Evolutionary conservation across 768 basidiomycete species (phyloP).

Genomic region (Boletus patriciae): DNA sequence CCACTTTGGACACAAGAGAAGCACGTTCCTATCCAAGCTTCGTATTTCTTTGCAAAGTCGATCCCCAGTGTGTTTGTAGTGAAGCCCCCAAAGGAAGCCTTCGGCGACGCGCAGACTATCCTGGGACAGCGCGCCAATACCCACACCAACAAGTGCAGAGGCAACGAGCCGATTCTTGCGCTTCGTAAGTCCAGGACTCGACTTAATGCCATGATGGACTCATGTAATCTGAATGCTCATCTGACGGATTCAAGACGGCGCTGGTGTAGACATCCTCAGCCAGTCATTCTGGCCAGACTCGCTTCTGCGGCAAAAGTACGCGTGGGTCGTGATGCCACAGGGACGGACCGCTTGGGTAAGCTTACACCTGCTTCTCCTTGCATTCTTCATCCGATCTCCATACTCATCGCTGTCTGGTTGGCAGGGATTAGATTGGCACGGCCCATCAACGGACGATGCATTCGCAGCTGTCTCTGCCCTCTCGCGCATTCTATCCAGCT

Average conservation of each 20-base stretch:
- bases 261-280: conserved; percentile 71
- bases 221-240: neutral
- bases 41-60: conserved; percentile 56
- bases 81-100: conserved; percentile 51
- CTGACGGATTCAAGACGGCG: conserved; percentile 61
- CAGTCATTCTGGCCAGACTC: conserved; percentile 62
- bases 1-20: conserved; percentile 39
- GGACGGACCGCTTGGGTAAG: conserved; percentile 82
- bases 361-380: neutral
- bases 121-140: neutral
- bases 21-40: conserved; percentile 46
- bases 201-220: neutral
- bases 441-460: conserved; percentile 70
- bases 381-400: neutral
- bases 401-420: neutral
- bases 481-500: conserved; percentile 40
- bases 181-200: conserved; percentile 49
- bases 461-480: conserved; percentile 65
- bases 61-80: conserved; percentile 59
- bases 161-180: conserved; percentile 54
- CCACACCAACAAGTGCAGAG: conserved; percentile 9
- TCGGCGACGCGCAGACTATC: conserved; percentile 11
- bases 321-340: conserved; percentile 82
- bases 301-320: conserved; percentile 54
- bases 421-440: conserved; percentile 93